phyloP scores from a whole-genome alignment of 257 asterid species.

The Echium plantagineum region DNA sequence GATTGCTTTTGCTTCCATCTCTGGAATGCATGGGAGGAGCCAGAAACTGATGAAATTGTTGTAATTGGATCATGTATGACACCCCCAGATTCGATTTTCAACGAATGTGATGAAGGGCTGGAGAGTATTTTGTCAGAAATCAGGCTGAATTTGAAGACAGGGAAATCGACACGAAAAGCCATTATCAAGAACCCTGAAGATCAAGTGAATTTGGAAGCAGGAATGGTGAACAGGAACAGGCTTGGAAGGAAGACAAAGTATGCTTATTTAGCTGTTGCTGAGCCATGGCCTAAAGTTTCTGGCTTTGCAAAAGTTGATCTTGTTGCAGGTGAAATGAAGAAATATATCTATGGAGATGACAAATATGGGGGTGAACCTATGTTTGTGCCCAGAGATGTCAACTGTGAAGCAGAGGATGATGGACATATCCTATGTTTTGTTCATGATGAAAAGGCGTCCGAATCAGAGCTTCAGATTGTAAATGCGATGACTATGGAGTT shows the following conservation, averaged over 20 bases:
- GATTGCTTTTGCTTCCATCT: conserved; percentile 58
- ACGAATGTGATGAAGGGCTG: conserved; percentile 43
- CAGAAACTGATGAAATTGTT: conserved; percentile 45
- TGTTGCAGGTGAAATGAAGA: conserved; percentile 27
- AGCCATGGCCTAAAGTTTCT: conserved; percentile 76
- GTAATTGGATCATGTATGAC: conserved; percentile 83
- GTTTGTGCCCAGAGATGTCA: conserved; percentile 30
- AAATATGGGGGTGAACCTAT: conserved; percentile 62
- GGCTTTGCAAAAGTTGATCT: conserved; percentile 65
- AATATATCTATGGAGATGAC: conserved; percentile 33
- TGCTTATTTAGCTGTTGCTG: conserved; percentile 55
- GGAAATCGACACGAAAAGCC: conserved; percentile 31
- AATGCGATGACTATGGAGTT: conserved; percentile 35
- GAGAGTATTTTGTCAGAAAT: conserved; percentile 43
- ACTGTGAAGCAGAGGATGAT: conserved; percentile 34
- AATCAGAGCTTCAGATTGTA: conserved; percentile 55
- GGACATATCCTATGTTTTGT: conserved; percentile 48
- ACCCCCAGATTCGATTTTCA: conserved; percentile 61
- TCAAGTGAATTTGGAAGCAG: conserved; percentile 53
- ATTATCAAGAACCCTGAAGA: conserved; percentile 23
- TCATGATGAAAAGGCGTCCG: conserved; percentile 43
- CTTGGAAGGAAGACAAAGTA: conserved; percentile 49
- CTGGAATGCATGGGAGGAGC: conserved; percentile 7
- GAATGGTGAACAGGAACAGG: conserved; percentile 54
- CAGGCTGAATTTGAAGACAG: conserved; percentile 47